These are phyloP conservation scores for Lantana camara DNA, from an alignment of 257 asterid genomes.

Conservation along the genomic window DNA sequence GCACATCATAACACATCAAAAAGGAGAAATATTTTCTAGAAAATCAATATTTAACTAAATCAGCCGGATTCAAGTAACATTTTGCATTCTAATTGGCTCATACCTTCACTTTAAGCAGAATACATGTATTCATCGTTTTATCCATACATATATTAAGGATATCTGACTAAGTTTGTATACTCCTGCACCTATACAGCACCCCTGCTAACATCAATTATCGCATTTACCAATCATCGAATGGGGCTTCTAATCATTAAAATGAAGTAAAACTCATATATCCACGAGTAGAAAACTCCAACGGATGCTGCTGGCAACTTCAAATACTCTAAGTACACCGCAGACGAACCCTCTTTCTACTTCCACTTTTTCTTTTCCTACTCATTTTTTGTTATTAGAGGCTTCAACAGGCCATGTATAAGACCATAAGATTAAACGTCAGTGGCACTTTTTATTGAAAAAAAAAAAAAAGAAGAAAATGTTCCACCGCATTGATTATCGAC, in stretches of 20 bases:
- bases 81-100: neutral
- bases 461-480: neutral
- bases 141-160: neutral
- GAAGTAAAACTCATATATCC: conserved; percentile 4
- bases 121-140: neutral
- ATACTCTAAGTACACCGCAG: neutral
- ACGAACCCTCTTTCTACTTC: conserved; percentile 6
- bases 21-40: neutral
- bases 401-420: conserved; percentile 9
- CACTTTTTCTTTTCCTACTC: conserved; percentile 5
- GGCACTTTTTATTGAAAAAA: neutral
- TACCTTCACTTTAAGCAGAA: conserved; percentile 2
- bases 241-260: conserved; percentile 12
- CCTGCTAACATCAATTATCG: conserved; percentile 17
- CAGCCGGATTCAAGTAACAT: conserved; percentile 7
- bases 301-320: conserved; percentile 17
- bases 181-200: conserved; percentile 2
- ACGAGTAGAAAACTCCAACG: neutral
- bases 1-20: conserved; percentile 23
- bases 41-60: conserved; percentile 15
- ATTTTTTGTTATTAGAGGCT: conserved; percentile 8
- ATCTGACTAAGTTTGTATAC: conserved; percentile 5
- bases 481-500: conserved; percentile 5
- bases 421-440: conserved; percentile 9
- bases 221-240: neutral